phyloP scores from a whole-genome alignment of 2,329 filamentous ascomycete genomes.

The Lachnellula willkommii region DNA sequence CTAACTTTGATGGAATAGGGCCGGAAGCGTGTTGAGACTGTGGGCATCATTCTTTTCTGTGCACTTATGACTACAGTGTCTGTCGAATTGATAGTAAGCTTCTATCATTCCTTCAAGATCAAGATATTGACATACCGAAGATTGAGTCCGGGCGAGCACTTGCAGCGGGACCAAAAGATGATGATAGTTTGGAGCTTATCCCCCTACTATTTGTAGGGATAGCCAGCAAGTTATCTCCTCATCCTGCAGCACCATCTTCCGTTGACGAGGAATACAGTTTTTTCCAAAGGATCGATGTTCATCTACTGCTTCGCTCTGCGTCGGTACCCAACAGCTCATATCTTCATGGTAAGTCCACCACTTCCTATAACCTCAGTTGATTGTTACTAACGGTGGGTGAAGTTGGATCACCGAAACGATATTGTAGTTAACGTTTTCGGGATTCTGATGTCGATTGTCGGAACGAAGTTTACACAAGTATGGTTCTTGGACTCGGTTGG shows the following conservation, averaged over 20 bases:
- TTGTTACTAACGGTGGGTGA: not conserved
- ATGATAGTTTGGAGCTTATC: conserved; percentile 45
- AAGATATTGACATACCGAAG: conserved; percentile 26
- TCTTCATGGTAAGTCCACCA: conserved; percentile 43
- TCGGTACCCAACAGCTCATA: conserved; percentile 49
- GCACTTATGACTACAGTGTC: conserved; percentile 62
- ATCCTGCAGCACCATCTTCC: not conserved
- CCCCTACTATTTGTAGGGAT: conserved; percentile 50
- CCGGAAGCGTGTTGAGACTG: conserved; percentile 57
- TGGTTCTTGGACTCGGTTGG: conserved; percentile 84
- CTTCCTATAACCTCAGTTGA: not conserved
- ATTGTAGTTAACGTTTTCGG: conserved; percentile 89
- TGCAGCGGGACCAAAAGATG: conserved; percentile 38
- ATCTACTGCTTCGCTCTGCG: conserved; percentile 49
- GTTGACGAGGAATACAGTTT: conserved; percentile 34
- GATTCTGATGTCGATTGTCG: conserved; percentile 77
- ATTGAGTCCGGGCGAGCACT: conserved; percentile 53
- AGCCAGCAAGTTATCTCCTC: conserved; percentile 40
- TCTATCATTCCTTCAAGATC: conserved; percentile 3
- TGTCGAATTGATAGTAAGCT: conserved; percentile 52
- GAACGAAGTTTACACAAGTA: conserved; percentile 56
- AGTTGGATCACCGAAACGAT: conserved; percentile 47
- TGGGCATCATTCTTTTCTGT: conserved; percentile 61
- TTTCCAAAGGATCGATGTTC: conserved; percentile 48
- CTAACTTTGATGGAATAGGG: conserved; percentile 34